Conservation (phyloP, 2,329 filamentous ascomycete genomes). For the Mycosphaerelloides madeirae region DNA sequence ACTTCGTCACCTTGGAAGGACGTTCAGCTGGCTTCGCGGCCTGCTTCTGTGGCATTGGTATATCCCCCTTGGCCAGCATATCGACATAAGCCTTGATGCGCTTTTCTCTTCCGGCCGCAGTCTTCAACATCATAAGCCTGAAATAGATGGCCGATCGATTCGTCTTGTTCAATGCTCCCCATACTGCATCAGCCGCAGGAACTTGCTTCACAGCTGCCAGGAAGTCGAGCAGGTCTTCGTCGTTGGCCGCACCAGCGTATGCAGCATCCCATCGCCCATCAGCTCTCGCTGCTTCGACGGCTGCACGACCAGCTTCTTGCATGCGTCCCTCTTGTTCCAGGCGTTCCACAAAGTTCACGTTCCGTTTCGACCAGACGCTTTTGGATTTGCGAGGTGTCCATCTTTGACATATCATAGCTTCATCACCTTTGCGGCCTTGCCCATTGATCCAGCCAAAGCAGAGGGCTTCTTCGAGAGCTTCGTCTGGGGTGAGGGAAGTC, state of each 20-base stretch:
- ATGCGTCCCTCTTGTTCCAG: constrained; percentile 48
- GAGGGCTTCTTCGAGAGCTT: constrained; percentile 55
- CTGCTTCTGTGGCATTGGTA: constrained; percentile 12
- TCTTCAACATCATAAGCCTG: constrained; percentile 42
- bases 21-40: neutral
- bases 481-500: constrained; percentile 40
- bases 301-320: constrained; percentile 44
- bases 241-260: constrained; percentile 49
- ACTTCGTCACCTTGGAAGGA: neutral
- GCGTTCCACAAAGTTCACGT: constrained; percentile 49
- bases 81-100: constrained; percentile 37
- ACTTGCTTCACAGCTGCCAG: constrained; percentile 38
- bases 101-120: constrained; percentile 27
- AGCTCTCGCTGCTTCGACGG: constrained; percentile 51
- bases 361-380: constrained; percentile 58
- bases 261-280: constrained; percentile 58
- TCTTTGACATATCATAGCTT: constrained; percentile 49
- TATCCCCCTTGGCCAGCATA: constrained; percentile 16
- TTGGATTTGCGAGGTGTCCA: constrained; percentile 55
- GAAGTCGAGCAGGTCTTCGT: constrained; percentile 49
- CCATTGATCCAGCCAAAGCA: constrained; percentile 63
- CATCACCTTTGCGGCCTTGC: constrained; percentile 45
- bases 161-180: constrained; percentile 42
- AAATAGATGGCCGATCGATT: constrained; percentile 47
- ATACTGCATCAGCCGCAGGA: constrained; percentile 37